These are phyloP conservation scores for Solanum sitiens DNA, from an alignment of 257 asterid genomes.

Conservation along the genomic window DNA sequence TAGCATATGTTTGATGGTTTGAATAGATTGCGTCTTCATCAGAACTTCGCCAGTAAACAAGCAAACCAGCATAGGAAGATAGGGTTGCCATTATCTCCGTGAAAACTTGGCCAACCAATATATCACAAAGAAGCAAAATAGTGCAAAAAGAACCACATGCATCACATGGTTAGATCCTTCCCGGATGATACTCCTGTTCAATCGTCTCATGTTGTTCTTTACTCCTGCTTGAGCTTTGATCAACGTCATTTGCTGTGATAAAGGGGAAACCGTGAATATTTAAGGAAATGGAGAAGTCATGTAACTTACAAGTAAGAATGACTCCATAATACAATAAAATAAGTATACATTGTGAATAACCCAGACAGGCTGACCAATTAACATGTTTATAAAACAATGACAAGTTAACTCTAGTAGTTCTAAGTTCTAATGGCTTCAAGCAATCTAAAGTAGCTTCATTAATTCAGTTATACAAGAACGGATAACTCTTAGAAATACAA, in stretches of 20 bases:
- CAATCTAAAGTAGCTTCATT: background rate
- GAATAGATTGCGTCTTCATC: background rate
- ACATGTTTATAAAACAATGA: background rate
- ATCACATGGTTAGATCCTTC: constrained; percentile 85
- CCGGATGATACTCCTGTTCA: constrained; percentile 68
- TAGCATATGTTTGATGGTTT: background rate
- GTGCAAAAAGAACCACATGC: constrained; percentile 82
- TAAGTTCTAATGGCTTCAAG: background rate
- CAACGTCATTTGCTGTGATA: constrained; percentile 74
- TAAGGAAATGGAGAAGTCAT: background rate
- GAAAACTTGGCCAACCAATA: constrained; percentile 66
- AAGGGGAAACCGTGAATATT: background rate
- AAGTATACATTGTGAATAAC: background rate
- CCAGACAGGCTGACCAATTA: background rate
- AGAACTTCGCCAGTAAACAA: background rate
- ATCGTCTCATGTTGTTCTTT: constrained; percentile 84
- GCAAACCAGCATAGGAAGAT: background rate
- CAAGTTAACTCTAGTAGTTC: background rate
- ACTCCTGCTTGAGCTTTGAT: constrained; percentile 96
- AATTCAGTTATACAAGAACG: background rate
- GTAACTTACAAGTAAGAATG: background rate
- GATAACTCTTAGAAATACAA: background rate
- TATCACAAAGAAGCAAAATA: constrained; percentile 53
- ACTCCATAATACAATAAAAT: background rate
- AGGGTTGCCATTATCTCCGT: constrained; percentile 22